Evolutionary conservation across 352 stramenopile species (phyloP).

Genomic region (Phytophthora pseudosyringae): DNA sequence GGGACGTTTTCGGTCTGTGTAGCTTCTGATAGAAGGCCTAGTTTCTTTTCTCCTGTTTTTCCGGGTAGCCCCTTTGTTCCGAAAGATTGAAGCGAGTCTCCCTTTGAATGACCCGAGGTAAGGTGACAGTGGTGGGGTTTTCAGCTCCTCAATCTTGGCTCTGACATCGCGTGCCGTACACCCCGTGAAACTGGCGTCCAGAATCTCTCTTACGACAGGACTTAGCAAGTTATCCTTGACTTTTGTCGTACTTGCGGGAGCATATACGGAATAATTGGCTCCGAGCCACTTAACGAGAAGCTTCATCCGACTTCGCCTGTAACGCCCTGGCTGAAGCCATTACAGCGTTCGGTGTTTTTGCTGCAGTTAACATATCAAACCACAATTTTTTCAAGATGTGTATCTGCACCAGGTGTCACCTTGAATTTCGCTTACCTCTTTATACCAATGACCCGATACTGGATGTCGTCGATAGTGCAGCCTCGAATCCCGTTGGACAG

Average conservation of each 20-base stretch:
- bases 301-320: neutral
- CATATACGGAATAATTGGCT: neutral
- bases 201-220: neutral
- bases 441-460: slow-evolving; percentile 1
- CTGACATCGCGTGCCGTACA: neutral
- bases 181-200: neutral
- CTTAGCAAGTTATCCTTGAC: neutral
- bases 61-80: neutral
- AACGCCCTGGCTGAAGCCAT: neutral
- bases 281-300: neutral
- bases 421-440: neutral
- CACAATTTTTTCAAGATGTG: neutral
- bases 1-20: no score
- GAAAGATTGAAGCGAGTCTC: neutral
- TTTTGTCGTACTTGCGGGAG: neutral
- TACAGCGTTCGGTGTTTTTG: neutral
- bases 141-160: neutral
- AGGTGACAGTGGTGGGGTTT: neutral
- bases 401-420: no score
- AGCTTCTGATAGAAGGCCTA: no score
- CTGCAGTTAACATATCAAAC: neutral
- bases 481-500: neutral
- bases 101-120: neutral
- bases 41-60: no score
- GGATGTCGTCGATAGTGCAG: slow-evolving; percentile 3